Conservation (phyloP, 352 stramenopile genomes). For the Pythium biforme region DNA sequence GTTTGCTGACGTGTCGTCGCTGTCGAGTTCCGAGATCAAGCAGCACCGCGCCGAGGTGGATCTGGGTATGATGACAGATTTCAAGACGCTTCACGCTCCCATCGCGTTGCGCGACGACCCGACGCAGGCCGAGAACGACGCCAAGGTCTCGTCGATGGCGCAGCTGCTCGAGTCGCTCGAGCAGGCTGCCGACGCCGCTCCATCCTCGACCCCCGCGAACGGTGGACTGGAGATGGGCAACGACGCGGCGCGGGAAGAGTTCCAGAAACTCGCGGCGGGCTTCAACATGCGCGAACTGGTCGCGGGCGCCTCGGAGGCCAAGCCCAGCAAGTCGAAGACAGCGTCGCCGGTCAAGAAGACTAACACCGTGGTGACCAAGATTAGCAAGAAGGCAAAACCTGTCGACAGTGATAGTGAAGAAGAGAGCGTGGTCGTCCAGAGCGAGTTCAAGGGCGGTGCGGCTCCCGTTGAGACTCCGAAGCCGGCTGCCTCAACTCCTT, state of each 20-base stretch:
- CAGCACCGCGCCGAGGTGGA: conserved; percentile 56
- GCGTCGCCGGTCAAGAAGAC: conserved; percentile 8
- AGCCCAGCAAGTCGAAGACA: conserved; percentile 7
- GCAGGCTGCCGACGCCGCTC: conserved; percentile 36
- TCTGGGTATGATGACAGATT: conserved; percentile 83
- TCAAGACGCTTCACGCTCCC: conserved; percentile 66
- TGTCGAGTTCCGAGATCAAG: conserved; percentile 26
- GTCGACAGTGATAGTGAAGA: conserved; percentile 71
- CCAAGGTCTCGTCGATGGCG: conserved; percentile 68
- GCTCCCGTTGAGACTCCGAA: conserved; percentile 14
- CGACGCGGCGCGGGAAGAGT: conserved; percentile 45
- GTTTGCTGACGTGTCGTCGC: conserved; percentile 63
- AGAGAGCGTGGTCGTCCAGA: conserved; percentile 68
- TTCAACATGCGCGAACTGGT: conserved; percentile 48
- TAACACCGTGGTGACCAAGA: conserved; percentile 1
- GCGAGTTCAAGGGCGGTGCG: conserved; percentile 47
- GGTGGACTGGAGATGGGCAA: conserved; percentile 40
- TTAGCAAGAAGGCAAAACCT: conserved; percentile 19
- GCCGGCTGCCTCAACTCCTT: conserved; percentile 5
- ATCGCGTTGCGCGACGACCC: conserved; percentile 72
- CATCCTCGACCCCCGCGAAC: conserved; percentile 17
- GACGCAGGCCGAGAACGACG: conserved; percentile 45
- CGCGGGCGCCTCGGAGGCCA: conserved; percentile 28
- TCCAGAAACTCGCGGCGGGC: conserved; percentile 57
- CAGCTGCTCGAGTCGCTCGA: conserved; percentile 73